Conservation (phyloP, 1,284 basidiomycete species). For the Phlebopus sp. region DNA sequence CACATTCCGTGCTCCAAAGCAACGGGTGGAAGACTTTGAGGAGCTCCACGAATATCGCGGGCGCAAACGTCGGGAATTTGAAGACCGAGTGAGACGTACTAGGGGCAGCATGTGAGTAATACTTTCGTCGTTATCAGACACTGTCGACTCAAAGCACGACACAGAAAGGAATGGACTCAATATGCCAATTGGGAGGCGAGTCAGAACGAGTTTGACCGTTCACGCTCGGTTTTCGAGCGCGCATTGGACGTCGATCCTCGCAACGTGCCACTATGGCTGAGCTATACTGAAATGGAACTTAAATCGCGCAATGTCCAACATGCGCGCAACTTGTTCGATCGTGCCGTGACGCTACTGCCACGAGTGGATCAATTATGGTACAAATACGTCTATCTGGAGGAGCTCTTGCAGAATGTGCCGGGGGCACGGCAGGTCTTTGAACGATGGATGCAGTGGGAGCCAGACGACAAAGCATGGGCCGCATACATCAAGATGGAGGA, state of each 20-base stretch:
- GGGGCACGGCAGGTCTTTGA: constrained; percentile 98
- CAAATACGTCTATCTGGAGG: constrained; percentile 98
- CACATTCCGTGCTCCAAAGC: constrained; percentile 86
- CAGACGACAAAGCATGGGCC: constrained; percentile 99
- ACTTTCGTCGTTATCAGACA: not conserved
- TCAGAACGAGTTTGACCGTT: constrained; percentile 92
- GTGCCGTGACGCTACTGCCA: constrained; percentile 93
- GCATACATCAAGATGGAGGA: constrained; percentile 97
- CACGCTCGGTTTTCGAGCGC: constrained; percentile 94
- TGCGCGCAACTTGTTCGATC: constrained; percentile 94
- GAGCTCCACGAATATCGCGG: constrained; percentile 96
- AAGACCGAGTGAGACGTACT: constrained; percentile 91
- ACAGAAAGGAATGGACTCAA: constrained; percentile 77
- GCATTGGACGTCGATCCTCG: constrained; percentile 94
- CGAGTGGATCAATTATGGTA: constrained; percentile 97
- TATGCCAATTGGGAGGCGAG: constrained; percentile 92
- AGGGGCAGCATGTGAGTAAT: constrained; percentile 73
- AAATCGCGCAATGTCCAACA: constrained; percentile 97
- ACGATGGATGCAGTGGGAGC: constrained; percentile 99
- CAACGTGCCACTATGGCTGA: constrained; percentile 88
- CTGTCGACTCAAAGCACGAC: constrained; percentile 10
- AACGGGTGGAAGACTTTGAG: constrained; percentile 95
- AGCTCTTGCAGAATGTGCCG: constrained; percentile 92
- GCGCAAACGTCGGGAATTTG: constrained; percentile 94
- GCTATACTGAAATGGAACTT: constrained; percentile 98